Evolutionary conservation across 1,284 basidiomycete genomes (phyloP), one percentile per base, ranked within the genome.

Genomic region (Rhizopogon parksii): DNA sequence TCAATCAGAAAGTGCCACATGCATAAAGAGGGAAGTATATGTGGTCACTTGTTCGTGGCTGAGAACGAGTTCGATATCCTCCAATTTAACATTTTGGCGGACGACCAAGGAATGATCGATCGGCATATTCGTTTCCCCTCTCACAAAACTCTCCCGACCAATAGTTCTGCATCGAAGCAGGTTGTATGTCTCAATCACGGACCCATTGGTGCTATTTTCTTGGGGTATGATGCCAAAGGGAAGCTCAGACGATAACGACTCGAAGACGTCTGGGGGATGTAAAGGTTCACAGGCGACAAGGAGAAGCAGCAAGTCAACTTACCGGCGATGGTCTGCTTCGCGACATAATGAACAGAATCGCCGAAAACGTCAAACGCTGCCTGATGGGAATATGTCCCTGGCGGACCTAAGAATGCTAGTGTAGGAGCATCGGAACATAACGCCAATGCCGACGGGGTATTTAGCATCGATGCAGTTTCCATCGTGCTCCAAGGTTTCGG

Each of bases 381-480:
- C 87, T 89, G 56, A 57, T 90, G 86, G 42, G 86, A 79, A 63
- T 87, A 88, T 35, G 87, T 90, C 40, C 88, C 87, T 43, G 75
- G 62, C 19, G 88, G 87, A 7, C 87, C 87, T 27, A 90, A 71
- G 61, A 82, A 80, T 47, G 78, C 78, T 39, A 68, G 40, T 30
- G 35, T 51, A 2, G 64, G 55, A 39, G 53, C 65, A 49, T 43
- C 46, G 25, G 54, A 24, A 21, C 34, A 38, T 15, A 56, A 42
- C 14, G 35, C 4, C 19, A 30, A 30, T 30, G 27, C 6, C 6
- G 40, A 30, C 17, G 25, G 15, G 7, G 25, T 30, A 27, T 30
- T 8, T 30, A 15, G 27, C 40, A 43, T 43, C 15, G 40, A 42
- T 43, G 17, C 9, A 19, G 27, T 30, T 21, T 27, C 8, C 12